phyloP scores from a whole-genome alignment of 2,329 filamentous ascomycete genomes.

The Rhinocladiella similis region DNA sequence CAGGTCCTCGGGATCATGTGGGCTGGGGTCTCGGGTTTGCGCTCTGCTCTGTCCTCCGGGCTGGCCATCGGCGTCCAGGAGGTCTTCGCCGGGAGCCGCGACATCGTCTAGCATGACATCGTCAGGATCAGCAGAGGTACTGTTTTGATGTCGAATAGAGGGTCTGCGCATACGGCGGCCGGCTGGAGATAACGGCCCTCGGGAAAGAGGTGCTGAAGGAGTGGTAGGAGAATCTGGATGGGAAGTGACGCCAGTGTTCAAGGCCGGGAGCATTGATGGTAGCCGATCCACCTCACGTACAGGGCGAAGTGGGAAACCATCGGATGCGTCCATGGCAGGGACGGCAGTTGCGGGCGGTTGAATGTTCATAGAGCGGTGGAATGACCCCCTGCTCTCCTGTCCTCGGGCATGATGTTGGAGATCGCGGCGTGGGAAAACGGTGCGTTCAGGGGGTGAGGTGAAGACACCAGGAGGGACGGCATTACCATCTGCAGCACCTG shows the following conservation, averaged over 20 bases:
- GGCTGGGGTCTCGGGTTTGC: conserved; percentile 23
- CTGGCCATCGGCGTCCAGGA: conserved; percentile 64
- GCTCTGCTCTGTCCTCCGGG: conserved; percentile 66
- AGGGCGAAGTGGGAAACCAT: conserved; percentile 72
- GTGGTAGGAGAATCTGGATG: conserved; percentile 91
- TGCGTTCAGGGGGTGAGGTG: conserved; percentile 70
- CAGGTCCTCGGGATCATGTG: conserved; percentile 17
- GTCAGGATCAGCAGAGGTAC: conserved; percentile 80
- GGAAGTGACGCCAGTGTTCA: conserved; percentile 71
- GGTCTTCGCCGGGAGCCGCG: conserved; percentile 59
- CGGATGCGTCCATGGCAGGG: conserved; percentile 66
- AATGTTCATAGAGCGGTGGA: conserved; percentile 55
- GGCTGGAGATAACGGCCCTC: conserved; percentile 55
- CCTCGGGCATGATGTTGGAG: conserved; percentile 47
- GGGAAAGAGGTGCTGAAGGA: conserved; percentile 67
- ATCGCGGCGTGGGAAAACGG: conserved; percentile 60
- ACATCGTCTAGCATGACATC: conserved; percentile 82
- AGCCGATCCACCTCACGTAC: conserved; percentile 80
- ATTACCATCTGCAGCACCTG: conserved; percentile 59
- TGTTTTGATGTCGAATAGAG: conserved; percentile 86
- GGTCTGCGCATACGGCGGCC: conserved; percentile 67
- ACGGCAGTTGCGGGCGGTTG: conserved; percentile 69
- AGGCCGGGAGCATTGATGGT: conserved; percentile 74
- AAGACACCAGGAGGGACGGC: conserved; percentile 64
- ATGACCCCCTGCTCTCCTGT: conserved; percentile 44